Evolutionary conservation across 1,139 yeast genomes (phyloP).

Genomic region (Suhomyces taliae): DNA sequence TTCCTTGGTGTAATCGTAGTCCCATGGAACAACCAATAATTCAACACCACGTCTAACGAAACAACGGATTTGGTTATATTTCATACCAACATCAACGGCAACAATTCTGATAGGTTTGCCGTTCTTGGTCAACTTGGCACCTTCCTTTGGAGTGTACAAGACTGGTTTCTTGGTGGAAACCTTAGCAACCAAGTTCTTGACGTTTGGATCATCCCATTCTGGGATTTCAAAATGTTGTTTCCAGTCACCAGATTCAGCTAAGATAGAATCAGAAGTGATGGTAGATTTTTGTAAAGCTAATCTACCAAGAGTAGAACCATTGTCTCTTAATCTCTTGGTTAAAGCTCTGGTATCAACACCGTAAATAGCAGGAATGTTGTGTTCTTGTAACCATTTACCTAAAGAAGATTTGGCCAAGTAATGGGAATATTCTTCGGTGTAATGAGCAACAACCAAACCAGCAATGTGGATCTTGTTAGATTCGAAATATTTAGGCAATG

Average conservation of each 20-base stretch:
- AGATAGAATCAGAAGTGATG: slow-evolving; percentile 39
- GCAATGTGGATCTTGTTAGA: slow-evolving; percentile 90
- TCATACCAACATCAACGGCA: slow-evolving; percentile 97
- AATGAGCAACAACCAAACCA: slow-evolving; percentile 95
- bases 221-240: slow-evolving; percentile 65
- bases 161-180: slow-evolving; percentile 81
- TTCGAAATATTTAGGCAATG: slow-evolving; percentile 90
- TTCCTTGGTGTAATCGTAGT: slow-evolving; percentile 77
- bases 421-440: slow-evolving; percentile 95
- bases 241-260: slow-evolving; percentile 50
- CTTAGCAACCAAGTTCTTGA: slow-evolving; percentile 84
- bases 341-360: slow-evolving; percentile 97
- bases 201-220: slow-evolving; percentile 93
- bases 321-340: slow-evolving; percentile 88
- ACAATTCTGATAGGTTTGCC: slow-evolving; percentile 81
- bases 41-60: slow-evolving; percentile 96
- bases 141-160: slow-evolving; percentile 58
- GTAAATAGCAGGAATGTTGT: slow-evolving; percentile 92
- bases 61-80: slow-evolving; percentile 96
- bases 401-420: slow-evolving; percentile 88
- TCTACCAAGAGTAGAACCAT: slow-evolving; percentile 93
- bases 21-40: slow-evolving; percentile 94
- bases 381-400: slow-evolving; percentile 89
- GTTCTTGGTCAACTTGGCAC: slow-evolving; percentile 55
- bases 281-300: slow-evolving; percentile 58